phyloP scores from a whole-genome alignment of 148 eudicot species.

The Chenopodium album region DNA sequence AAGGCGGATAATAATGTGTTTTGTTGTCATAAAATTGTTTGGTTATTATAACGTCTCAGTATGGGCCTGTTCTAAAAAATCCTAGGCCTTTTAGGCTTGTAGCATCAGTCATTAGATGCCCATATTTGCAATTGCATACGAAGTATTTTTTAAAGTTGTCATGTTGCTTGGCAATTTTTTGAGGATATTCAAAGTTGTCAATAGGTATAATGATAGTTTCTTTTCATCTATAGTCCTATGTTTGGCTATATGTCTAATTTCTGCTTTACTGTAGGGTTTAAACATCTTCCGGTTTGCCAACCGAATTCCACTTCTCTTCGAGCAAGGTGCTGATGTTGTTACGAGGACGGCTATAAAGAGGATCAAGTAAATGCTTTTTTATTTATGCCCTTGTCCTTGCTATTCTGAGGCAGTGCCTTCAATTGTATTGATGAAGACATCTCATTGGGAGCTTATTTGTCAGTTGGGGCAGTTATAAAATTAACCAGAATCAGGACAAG shows the following conservation, averaged over 20 bases:
- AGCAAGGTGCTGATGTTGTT: constrained; percentile 99
- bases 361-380: constrained; percentile 58
- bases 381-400: constrained; percentile 7
- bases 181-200: background rate
- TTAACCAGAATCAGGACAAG: constrained; percentile 93
- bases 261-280: constrained; percentile 56
- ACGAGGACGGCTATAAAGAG: constrained; percentile 92
- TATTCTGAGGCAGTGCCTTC: background rate
- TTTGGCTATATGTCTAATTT: background rate
- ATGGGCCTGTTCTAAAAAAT: too few species aligned
- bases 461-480: constrained; percentile 97
- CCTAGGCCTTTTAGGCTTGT: background rate
- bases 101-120: background rate
- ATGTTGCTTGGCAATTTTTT: background rate
- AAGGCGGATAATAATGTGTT: background rate
- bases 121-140: background rate
- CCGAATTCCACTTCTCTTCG: constrained; percentile 95
- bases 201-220: background rate
- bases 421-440: constrained; percentile 18
- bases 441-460: constrained; percentile 32
- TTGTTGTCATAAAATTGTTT: background rate
- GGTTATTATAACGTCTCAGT: background rate
- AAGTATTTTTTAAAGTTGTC: background rate
- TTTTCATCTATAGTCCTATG: background rate
- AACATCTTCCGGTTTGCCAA: constrained; percentile 97